Percentiles rank a stretch among this genome's conserved stretches.
Evolutionary conservation across 2,329 filamentous ascomycete species (phyloP).

Genomic region (Fusarium sp.): DNA sequence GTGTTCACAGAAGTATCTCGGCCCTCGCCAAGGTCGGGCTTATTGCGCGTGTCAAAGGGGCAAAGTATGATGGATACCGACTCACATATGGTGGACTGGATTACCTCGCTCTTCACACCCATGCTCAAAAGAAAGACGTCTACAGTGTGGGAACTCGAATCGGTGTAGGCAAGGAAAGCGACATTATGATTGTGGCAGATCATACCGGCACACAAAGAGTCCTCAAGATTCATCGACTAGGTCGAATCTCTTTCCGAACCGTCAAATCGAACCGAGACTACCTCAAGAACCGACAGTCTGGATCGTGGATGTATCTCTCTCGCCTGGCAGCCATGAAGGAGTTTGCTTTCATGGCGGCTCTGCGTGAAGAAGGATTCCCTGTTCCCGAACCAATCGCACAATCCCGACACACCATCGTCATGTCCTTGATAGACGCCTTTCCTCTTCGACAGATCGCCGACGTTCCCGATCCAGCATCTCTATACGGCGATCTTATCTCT

Average conservation of each 20-base stretch:
- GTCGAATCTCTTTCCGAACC: conserved; percentile 95
- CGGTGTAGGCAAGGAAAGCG: conserved; percentile 96
- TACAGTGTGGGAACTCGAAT: conserved; percentile 96
- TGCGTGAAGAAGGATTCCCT: conserved; percentile 85
- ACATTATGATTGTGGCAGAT: conserved; percentile 94
- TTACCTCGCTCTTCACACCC: conserved; percentile 94
- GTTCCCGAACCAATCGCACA: conserved; percentile 91
- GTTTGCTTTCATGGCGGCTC: conserved; percentile 91
- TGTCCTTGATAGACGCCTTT: conserved; percentile 93
- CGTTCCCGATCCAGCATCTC: conserved; percentile 83
- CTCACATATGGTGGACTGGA: conserved; percentile 97
- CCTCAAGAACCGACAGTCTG: conserved; percentile 81
- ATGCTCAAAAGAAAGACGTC: conserved; percentile 81
- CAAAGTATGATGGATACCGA: conserved; percentile 96
- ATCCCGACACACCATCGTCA: conserved; percentile 95
- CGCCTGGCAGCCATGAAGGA: conserved; percentile 93
- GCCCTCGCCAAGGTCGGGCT: conserved; percentile 91
- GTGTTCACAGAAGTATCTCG: conserved; percentile 89
- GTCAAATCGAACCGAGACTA: conserved; percentile 98
- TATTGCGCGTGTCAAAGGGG: conserved; percentile 93
- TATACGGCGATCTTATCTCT: conserved; percentile 92
- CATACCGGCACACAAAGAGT: conserved; percentile 81
- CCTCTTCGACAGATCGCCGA: conserved; percentile 88
- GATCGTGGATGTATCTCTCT: conserved; percentile 98
- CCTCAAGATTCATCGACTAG: conserved; percentile 95